These are phyloP conservation scores for Venturia oleaginea DNA, from an alignment of 2,329 filamentous ascomycete genomes.

Conservation along the genomic window DNA sequence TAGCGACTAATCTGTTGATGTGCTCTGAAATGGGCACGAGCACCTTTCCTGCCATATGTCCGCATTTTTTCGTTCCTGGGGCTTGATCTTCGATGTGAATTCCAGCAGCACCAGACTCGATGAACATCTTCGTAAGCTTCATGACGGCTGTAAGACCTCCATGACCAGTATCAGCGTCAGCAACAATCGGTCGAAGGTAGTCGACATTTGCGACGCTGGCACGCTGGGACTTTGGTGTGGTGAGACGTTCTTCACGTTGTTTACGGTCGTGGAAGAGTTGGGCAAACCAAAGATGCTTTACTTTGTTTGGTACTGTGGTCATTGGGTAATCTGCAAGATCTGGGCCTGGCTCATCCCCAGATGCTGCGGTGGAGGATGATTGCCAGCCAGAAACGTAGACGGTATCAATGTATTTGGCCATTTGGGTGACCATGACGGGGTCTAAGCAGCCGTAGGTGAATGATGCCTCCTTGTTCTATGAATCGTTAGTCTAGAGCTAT, in stretches of 20 bases:
- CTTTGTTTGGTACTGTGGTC: slow-evolving; percentile 97
- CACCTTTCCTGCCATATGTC: slow-evolving; percentile 98
- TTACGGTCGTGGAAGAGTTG: slow-evolving; percentile 99
- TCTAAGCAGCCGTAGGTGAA: slow-evolving; percentile 97
- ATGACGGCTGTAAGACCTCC: slow-evolving; percentile 97
- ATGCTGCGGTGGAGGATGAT: slow-evolving; percentile 89
- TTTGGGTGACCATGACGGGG: slow-evolving; percentile 97
- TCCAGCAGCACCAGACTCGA: slow-evolving; percentile 92
- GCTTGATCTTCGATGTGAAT: slow-evolving; percentile 99
- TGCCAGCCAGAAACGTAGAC: slow-evolving; percentile 99
- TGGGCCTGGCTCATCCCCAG: slow-evolving; percentile 90
- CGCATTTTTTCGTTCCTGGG: slow-evolving; percentile 97
- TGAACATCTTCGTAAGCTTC: slow-evolving; percentile 97
- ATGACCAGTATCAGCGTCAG: slow-evolving; percentile 94
- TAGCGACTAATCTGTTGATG: slow-evolving; percentile 94
- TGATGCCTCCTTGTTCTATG: slow-evolving; percentile 70
- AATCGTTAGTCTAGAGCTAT: not conserved
- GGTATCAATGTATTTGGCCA: slow-evolving; percentile 97
- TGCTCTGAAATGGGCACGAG: slow-evolving; percentile 95
- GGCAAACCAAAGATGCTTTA: slow-evolving; percentile 93
- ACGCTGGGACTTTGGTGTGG: slow-evolving; percentile 63
- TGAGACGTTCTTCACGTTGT: slow-evolving; percentile 89
- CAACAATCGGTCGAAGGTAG: slow-evolving; percentile 91
- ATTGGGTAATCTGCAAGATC: slow-evolving; percentile 94
- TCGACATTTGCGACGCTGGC: slow-evolving; percentile 70